phyloP scores from a whole-genome alignment of 2,329 filamentous ascomycete genomes.

The Aspergillus carbonarius region DNA sequence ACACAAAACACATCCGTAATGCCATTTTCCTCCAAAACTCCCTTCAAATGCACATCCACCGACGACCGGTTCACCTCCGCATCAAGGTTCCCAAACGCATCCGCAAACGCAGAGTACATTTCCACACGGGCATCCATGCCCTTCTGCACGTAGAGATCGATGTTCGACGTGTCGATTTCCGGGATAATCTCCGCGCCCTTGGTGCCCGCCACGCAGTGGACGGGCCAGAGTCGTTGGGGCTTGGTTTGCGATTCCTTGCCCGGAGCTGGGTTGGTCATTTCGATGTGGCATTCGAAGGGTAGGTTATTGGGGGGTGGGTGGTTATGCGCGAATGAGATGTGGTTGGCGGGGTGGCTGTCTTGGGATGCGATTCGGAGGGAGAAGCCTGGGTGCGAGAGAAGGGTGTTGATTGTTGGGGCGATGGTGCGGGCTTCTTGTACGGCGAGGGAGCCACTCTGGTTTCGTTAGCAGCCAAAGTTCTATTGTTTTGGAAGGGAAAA shows the following conservation, averaged over 20 bases:
- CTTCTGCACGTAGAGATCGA: slow-evolving; percentile 75
- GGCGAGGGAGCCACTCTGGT: slow-evolving; percentile 77
- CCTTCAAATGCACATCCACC: slow-evolving; percentile 60
- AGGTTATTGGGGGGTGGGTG: slow-evolving; percentile 63
- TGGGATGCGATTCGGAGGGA: slow-evolving; percentile 77
- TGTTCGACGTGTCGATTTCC: slow-evolving; percentile 60
- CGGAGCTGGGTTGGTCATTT: slow-evolving; percentile 52
- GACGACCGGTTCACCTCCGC: slow-evolving; percentile 31
- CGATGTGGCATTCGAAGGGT: slow-evolving; percentile 66
- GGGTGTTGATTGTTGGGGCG: slow-evolving; percentile 67
- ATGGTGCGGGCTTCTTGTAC: slow-evolving; percentile 73
- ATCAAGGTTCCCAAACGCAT: slow-evolving; percentile 63
- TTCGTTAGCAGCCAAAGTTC: slow-evolving; percentile 3
- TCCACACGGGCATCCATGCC: slow-evolving; percentile 73
- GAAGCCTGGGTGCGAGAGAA: slow-evolving; percentile 69
- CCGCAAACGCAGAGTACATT: slow-evolving; percentile 92
- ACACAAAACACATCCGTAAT: slow-evolving; percentile 82
- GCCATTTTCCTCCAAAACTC: slow-evolving; percentile 53
- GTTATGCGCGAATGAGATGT: slow-evolving; percentile 86
- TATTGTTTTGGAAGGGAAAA: slow-evolving; percentile 2
- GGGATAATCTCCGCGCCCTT: slow-evolving; percentile 70
- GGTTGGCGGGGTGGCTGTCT: slow-evolving; percentile 81
- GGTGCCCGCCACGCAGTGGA: slow-evolving; percentile 79
- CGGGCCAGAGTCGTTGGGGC: slow-evolving; percentile 76
- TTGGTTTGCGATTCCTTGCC: slow-evolving; percentile 62